A percentile compares a stretch with the other conserved stretches of the same genome.
These are phyloP conservation scores for Tolypocladium pustulatum DNA, from an alignment of 2,329 filamentous ascomycete species.

Conservation along the genomic window DNA sequence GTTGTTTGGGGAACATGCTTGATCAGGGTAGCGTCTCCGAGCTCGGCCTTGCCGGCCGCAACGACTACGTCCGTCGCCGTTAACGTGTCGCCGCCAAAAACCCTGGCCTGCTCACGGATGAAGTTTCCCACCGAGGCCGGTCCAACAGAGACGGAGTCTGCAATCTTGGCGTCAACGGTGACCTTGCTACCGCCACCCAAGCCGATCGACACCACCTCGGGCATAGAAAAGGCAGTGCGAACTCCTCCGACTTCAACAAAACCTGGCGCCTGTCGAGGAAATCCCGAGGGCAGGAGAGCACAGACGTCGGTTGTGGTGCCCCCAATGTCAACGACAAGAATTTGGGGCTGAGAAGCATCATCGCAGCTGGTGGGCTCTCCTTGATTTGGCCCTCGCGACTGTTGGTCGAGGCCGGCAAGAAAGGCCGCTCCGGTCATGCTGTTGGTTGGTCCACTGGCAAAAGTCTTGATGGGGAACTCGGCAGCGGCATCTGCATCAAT, in stretches of 20 bases:
- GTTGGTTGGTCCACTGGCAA: constrained; percentile 43
- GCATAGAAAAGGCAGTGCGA: constrained; percentile 47
- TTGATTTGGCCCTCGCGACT: background rate
- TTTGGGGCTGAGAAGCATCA: constrained; percentile 12
- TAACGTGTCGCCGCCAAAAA: constrained; percentile 42
- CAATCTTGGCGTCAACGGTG: constrained; percentile 13
- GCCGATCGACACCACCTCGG: constrained; percentile 44
- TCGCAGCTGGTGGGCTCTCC: background rate
- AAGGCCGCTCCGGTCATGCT: constrained; percentile 43
- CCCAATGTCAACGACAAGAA: constrained; percentile 47
- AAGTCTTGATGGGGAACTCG: constrained; percentile 39
- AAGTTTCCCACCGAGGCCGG: constrained; percentile 45
- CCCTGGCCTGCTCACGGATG: constrained; percentile 33
- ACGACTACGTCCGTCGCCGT: constrained; percentile 44
- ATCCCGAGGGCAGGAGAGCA: constrained; percentile 44
- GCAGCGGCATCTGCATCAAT: constrained; percentile 35
- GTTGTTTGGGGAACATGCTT: constrained; percentile 10
- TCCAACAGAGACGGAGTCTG: constrained; percentile 31
- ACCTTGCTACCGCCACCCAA: constrained; percentile 41
- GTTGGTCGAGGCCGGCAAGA: constrained; percentile 33
- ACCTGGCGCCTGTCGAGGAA: constrained; percentile 47
- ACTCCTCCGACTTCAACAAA: constrained; percentile 49
- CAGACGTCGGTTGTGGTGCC: constrained; percentile 53
- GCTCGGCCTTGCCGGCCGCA: constrained; percentile 17
- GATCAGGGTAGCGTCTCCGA: constrained; percentile 20